These are phyloP conservation scores for Trametes gibbosa DNA, from an alignment of 768 basidiomycete species.

Conservation along the genomic window DNA sequence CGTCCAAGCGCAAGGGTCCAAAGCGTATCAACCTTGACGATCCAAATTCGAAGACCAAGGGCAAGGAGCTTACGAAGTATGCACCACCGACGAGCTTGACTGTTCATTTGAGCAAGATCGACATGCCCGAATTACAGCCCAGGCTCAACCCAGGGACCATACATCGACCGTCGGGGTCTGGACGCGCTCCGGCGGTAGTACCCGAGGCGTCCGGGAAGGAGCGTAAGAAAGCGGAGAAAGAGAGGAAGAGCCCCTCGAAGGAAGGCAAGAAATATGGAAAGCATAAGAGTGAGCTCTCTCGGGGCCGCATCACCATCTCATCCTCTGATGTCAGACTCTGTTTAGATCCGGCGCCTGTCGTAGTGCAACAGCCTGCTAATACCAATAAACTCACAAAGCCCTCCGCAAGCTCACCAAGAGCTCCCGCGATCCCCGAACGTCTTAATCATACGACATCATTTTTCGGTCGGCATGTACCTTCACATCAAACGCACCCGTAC, in stretches of 20 bases:
- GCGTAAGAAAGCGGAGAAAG: constrained; percentile 35
- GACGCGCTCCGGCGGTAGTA: constrained; percentile 7
- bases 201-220: constrained; percentile 21
- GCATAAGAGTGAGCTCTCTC: constrained; percentile 10
- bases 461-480: constrained; percentile 24
- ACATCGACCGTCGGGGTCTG: constrained; percentile 15
- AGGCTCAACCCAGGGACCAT: constrained; percentile 25
- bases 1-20: constrained; percentile 42
- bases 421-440: not conserved
- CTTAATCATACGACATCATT: not conserved
- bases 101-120: constrained; percentile 81
- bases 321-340: not conserved
- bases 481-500: constrained; percentile 35
- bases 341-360: not conserved
- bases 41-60: constrained; percentile 37
- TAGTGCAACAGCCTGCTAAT: not conserved
- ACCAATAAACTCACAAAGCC: constrained; percentile 12
- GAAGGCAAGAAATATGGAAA: constrained; percentile 29
- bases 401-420: not conserved
- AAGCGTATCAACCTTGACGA: constrained; percentile 65
- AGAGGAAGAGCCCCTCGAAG: constrained; percentile 34
- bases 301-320: too few species aligned
- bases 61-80: constrained; percentile 42
- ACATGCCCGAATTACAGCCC: constrained; percentile 80
- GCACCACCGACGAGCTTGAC: constrained; percentile 64